These are phyloP conservation scores for Luffa aegyptiaca DNA, from an alignment of 306 rosid genomes.

Conservation along the genomic window DNA sequence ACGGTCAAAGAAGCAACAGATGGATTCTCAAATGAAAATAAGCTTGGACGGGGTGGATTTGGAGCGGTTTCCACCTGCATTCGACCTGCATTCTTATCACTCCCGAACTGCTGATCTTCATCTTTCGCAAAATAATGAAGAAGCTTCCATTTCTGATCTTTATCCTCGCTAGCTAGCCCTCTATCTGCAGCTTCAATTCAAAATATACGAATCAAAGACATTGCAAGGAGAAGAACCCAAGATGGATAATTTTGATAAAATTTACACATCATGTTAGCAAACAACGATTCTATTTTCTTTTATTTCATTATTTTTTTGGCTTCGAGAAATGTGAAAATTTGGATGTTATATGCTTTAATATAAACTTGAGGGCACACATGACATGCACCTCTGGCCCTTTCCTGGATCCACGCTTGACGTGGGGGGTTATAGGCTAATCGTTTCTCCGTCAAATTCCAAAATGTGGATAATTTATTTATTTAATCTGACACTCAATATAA, in stretches of 20 bases:
- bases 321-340: too few species aligned
- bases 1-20: slow-evolving; percentile 35
- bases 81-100: background rate
- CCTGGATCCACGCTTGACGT: background rate
- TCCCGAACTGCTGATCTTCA: background rate
- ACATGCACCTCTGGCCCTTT: too few species aligned
- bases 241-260: too few species aligned
- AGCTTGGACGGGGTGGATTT: slow-evolving; percentile 76
- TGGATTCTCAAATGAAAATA: slow-evolving; percentile 38
- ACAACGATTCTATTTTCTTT: too few species aligned
- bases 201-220: too few species aligned
- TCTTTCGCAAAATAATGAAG: background rate
- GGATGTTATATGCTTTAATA: too few species aligned
- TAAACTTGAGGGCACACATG: too few species aligned
- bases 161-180: background rate
- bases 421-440: background rate
- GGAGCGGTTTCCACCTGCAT: slow-evolving; percentile 21
- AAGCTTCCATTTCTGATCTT: background rate
- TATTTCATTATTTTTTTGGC: too few species aligned
- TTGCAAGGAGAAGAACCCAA: too few species aligned
- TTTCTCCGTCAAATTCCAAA: too few species aligned
- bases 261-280: too few species aligned
- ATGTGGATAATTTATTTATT: too few species aligned
- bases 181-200: background rate
- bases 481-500: background rate